Base-by-base conservation (phyloP, 768 basidiomycete species). In the Calocybe gangraenosa region DNA sequence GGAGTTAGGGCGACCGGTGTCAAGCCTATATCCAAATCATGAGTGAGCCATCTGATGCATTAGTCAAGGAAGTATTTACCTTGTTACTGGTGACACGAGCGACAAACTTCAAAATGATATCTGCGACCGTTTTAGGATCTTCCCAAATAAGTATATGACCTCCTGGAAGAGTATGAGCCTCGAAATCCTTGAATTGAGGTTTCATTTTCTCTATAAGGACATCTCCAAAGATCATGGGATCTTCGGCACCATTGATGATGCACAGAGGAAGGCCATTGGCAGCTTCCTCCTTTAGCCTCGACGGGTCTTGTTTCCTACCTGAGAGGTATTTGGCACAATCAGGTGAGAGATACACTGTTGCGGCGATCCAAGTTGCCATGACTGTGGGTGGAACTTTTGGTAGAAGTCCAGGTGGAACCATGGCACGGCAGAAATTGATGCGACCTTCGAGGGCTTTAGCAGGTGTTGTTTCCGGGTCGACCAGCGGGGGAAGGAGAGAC, bases 131-230 rank as follows among this genome's bases (percentile, higher is more conserved):
- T 19, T 47, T 34, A 21, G 49, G 49, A 42, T 51, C 45, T 28
- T 51, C 49, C 45, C 45, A 51, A 30, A 51, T 43, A 20, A 40
- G 49, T 13, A 51, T 41, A 38, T 47, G 49, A 4, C 49, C 45
- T 11, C 45, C 49, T 25, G 23, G 22, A 5, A 47, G 40, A 7
- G 43, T 9, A 43, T 51, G 49, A 17, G 30, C 18, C 28, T 47
- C 45, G 15, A 40, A 38, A 18, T 46, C 34, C 41, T 47, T 51
- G 36, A 46, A 51, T 7, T 38, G 37, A 30, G 49, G 49, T 31
- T 35, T 15, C 45, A 46, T 46, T 15, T 50, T 20, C 35, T 37
- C 39, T 28, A 46, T 38, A 18, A 50, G 39, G 19, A 36, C 13
- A 14, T 46, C 21, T 22, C 44, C 49, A 15, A 20, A 37, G 17